Evolutionary conservation across 148 eudicot species (phyloP).

Genomic region (Cornus controversa): DNA sequence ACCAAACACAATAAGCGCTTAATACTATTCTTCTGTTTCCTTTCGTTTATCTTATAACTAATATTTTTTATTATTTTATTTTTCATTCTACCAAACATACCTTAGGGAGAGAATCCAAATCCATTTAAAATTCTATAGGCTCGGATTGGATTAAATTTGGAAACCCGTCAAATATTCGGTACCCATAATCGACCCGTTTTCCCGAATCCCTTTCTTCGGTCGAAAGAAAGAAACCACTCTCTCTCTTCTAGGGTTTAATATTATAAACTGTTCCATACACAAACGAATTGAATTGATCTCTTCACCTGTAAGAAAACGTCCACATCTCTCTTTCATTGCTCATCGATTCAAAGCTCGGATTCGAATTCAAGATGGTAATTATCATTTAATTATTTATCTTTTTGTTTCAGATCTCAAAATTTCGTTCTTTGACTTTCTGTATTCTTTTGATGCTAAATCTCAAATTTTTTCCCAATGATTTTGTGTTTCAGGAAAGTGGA

Average conservation of each 20-base stretch:
- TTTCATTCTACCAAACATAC: too few species aligned
- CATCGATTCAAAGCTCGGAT: not conserved
- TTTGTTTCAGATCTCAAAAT: constrained; percentile 9
- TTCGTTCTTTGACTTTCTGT: not conserved
- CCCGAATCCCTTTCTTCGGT: not conserved
- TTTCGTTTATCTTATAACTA: too few species aligned
- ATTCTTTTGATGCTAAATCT: not conserved
- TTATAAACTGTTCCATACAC: not conserved
- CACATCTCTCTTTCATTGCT: not conserved
- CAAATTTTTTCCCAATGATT: not conserved
- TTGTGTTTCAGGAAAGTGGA: constrained; percentile 41
- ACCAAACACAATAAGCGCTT: too few species aligned
- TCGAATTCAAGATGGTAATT: constrained; percentile 15
- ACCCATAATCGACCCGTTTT: too few species aligned
- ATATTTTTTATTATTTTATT: too few species aligned
- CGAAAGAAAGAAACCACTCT: not conserved
- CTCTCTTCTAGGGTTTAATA: not conserved
- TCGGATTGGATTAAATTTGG: too few species aligned
- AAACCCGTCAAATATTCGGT: too few species aligned
- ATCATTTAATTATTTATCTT: not conserved
- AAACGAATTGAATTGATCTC: not conserved
- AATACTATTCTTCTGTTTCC: too few species aligned
- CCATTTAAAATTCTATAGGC: too few species aligned
- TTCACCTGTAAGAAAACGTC: not conserved
- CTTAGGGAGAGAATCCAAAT: too few species aligned